phyloP scores from a whole-genome alignment of 2,329 filamentous ascomycete genomes.

The Fusarium bulbicola region DNA sequence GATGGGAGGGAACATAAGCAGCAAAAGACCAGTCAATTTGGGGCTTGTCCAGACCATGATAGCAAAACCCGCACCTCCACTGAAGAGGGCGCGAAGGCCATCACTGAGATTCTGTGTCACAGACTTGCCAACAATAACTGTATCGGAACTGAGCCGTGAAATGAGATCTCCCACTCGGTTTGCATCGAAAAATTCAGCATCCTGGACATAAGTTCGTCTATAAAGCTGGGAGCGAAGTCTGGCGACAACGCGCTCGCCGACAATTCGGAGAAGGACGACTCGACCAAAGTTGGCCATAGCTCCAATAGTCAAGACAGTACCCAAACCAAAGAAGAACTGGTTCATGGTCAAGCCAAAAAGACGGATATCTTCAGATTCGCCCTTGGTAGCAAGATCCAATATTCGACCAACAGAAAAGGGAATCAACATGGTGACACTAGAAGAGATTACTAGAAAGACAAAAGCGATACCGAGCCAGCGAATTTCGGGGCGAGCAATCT shows the following conservation, averaged over 20 bases:
- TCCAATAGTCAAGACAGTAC: slow-evolving; percentile 78
- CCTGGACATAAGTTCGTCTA: slow-evolving; percentile 91
- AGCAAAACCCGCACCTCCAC: slow-evolving; percentile 85
- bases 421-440: slow-evolving; percentile 92
- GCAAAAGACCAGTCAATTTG: slow-evolving; percentile 86
- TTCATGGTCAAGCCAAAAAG: slow-evolving; percentile 86
- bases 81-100: slow-evolving; percentile 89
- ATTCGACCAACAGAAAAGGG: slow-evolving; percentile 97
- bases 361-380: slow-evolving; percentile 69
- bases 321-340: slow-evolving; percentile 89
- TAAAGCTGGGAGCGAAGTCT: slow-evolving; percentile 90
- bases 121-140: slow-evolving; percentile 97
- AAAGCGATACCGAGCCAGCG: slow-evolving; percentile 83
- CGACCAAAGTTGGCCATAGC: slow-evolving; percentile 93
- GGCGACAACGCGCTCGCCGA: slow-evolving; percentile 94
- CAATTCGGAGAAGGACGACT: slow-evolving; percentile 90
- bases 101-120: slow-evolving; percentile 98
- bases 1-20: slow-evolving; percentile 89
- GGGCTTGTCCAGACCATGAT: slow-evolving; percentile 97
- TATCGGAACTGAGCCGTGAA: slow-evolving; percentile 93
- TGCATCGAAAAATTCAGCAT: slow-evolving; percentile 98
- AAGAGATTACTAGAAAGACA: slow-evolving; percentile 86
- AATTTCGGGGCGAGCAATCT: slow-evolving; percentile 87
- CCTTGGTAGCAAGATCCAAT: slow-evolving; percentile 86
- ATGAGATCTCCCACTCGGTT: slow-evolving; percentile 97